phyloP scores from a whole-genome alignment of 75 land plant species.

The Sequoiadendron giganteum region DNA sequence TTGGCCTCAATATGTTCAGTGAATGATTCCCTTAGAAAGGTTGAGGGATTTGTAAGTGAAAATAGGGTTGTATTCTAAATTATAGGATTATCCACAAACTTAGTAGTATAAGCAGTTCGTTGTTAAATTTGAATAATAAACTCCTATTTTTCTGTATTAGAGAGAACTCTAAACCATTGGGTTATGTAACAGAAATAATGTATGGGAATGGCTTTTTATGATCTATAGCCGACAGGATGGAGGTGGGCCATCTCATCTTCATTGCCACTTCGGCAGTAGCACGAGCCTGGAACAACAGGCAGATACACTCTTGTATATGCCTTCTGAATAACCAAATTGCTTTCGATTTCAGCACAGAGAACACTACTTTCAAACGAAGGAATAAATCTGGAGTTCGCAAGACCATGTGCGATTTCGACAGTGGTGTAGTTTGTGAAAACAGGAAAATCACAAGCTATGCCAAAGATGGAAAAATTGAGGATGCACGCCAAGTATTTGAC shows the following conservation, averaged over 20 bases:
- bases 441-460: neutral
- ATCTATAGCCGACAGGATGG: neutral
- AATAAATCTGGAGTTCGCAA: neutral
- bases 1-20: too few species aligned
- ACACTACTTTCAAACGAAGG: neutral
- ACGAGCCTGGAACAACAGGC: neutral
- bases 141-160: neutral
- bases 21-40: too few species aligned
- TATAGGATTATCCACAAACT: too few species aligned
- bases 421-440: neutral
- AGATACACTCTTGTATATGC: neutral
- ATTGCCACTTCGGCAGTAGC: neutral
- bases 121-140: too few species aligned
- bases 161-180: neutral
- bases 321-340: neutral
- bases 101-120: too few species aligned
- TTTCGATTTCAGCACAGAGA: neutral
- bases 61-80: too few species aligned
- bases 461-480: neutral
- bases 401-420: neutral
- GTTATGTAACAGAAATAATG: neutral
- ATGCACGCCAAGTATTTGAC: slow-evolving; percentile 8
- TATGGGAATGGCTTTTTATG: neutral
- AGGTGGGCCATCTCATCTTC: neutral
- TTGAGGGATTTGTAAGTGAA: too few species aligned